Evolutionary conservation across 75 land plant species (phyloP).

Genomic region (Sequoiadendron giganteum): DNA sequence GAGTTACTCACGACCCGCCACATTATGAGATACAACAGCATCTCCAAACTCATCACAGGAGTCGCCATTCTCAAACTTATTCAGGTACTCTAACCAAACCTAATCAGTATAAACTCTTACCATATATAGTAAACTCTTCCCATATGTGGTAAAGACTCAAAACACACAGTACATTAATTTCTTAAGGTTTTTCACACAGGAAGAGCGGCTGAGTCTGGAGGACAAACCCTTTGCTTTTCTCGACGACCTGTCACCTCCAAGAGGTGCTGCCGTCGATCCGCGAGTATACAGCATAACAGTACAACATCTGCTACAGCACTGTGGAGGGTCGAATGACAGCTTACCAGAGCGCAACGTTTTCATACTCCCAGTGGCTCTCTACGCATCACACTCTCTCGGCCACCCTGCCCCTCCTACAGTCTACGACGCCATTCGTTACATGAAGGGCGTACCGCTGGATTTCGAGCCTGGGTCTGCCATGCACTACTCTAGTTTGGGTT

Average conservation of each 20-base stretch:
- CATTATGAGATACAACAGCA: neutral
- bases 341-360: neutral
- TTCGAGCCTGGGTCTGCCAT: neutral
- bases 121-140: no score
- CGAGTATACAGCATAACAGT: neutral
- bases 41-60: neutral
- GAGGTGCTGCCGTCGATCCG: neutral
- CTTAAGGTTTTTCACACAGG: neutral
- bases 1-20: neutral
- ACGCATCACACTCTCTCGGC: neutral
- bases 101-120: neutral
- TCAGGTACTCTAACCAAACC: neutral
- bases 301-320: constrained; percentile 1
- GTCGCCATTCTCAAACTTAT: neutral
- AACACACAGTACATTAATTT: no score
- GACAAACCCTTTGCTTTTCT: neutral
- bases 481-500: neutral
- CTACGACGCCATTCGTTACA: neutral
- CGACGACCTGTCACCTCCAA: neutral
- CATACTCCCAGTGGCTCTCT: neutral
- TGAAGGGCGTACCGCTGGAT: constrained; percentile 4
- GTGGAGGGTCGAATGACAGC: neutral
- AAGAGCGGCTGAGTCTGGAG: neutral
- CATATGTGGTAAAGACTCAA: no score
- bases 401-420: neutral